Base-by-base conservation (phyloP, 108 stramenopile species). In the Thalassiosira profunda region DNA sequence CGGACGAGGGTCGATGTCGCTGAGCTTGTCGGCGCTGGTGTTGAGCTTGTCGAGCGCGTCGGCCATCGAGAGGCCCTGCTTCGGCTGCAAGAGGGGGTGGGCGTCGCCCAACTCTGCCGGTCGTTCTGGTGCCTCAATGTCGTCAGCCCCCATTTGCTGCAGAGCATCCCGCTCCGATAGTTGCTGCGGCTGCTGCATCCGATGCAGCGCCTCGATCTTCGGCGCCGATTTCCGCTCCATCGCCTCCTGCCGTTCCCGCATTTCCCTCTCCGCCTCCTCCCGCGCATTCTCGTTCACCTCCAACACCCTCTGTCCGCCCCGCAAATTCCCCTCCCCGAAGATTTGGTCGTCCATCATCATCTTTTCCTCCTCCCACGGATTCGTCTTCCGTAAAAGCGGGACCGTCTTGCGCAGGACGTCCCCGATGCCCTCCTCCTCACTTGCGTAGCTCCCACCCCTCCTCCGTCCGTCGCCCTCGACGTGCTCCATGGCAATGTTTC, bases 1-100 rank as follows among this genome's bases (percentile, higher is more conserved):
- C 18, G 63, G 63, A 33, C 63, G 34, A 10, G 63, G 72, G 15
- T 74, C 72, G 42, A 74, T 74, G 33, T 64, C 63, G 17, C 18
- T 40, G 12, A 74, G 63, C 42, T 58, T 74, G 31, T 74, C 72
- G 9, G 45, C 55, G 17, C 31, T 34, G 29, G 15, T 25, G 11
- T 24, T 24, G 4, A 18, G 38, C 36, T 64, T 49, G 7, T 49
- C 48, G 31, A 64, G 45, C 14, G 63, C 47, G 17, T 52, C 30
- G 15, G 63, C 47, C 63, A 64, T 64, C 2, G 63, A 64, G 6
- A 49, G 30, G 26, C 63, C 47, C 18, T 48, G 14, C 18, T 64
- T 25, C 25, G 34, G 63, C 52, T 49, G 29, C 17, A 49, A 24
- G 21, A 49, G n/a, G 2, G 33, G 63, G 20, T 64, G 42, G 3